phyloP scores from a whole-genome alignment of 2,329 filamentous ascomycete species.

The Ceratocystis cubensis region DNA sequence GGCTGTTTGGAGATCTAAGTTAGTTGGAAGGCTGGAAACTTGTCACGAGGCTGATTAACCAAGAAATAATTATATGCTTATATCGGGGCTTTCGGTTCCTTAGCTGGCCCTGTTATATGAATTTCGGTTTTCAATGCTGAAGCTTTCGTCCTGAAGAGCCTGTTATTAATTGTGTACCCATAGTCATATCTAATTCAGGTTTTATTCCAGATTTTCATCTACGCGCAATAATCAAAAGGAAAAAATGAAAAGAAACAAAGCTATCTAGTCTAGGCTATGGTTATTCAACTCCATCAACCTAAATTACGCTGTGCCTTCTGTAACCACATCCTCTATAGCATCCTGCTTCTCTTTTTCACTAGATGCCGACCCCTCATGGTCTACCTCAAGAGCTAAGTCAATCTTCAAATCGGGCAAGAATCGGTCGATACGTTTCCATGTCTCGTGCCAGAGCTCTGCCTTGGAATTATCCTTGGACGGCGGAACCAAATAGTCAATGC shows the following conservation, averaged over 20 bases:
- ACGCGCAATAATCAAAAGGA: background rate
- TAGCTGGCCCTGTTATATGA: background rate
- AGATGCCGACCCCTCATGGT: constrained; percentile 11
- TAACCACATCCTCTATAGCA: background rate
- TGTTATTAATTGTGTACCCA: background rate
- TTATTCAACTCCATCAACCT: background rate
- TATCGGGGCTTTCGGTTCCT: background rate
- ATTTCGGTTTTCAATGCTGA: background rate
- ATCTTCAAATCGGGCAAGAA: constrained; percentile 49
- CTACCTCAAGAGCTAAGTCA: constrained; percentile 43
- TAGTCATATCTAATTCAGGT: background rate
- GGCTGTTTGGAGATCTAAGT: constrained; percentile 2
- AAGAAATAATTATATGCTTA: background rate
- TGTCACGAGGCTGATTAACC: background rate
- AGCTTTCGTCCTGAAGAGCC: background rate
- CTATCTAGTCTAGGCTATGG: background rate
- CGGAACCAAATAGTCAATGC: constrained; percentile 68
- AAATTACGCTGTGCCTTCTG: background rate
- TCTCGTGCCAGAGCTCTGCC: constrained; percentile 48
- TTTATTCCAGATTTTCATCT: background rate
- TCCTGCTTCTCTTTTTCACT: background rate
- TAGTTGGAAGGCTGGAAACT: background rate
- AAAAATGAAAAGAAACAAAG: background rate
- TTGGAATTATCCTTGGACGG: constrained; percentile 46
- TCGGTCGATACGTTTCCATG: constrained; percentile 52